Conservation (phyloP, 2,329 filamentous ascomycete genomes). For the Diaporthe australafricana region DNA sequence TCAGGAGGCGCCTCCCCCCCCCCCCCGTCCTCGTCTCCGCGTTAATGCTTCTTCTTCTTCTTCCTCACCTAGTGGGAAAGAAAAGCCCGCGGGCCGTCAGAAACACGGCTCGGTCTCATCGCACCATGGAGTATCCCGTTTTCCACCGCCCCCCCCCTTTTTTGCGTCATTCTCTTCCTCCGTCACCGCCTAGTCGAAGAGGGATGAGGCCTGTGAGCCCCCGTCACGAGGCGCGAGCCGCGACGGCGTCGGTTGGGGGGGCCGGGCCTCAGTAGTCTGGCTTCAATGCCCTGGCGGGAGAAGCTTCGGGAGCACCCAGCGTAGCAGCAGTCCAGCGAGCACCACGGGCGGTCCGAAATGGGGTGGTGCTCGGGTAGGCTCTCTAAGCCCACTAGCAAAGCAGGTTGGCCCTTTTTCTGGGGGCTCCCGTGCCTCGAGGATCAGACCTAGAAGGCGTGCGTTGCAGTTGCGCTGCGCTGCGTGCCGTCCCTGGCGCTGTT, state of each 20-base stretch:
- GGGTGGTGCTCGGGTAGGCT: neutral
- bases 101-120: slow-evolving; percentile 26
- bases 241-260: neutral
- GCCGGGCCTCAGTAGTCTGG: neutral
- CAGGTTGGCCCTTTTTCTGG: neutral
- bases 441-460: neutral
- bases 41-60: neutral
- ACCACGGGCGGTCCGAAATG: neutral
- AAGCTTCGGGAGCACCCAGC: slow-evolving; percentile 20
- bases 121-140: slow-evolving; percentile 2
- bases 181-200: slow-evolving; percentile 7
- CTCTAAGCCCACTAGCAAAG: neutral
- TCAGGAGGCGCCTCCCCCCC: neutral
- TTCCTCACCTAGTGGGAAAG: neutral
- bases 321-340: neutral
- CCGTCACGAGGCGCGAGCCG: slow-evolving; percentile 5
- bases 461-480: neutral
- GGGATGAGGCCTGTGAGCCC: slow-evolving; percentile 17
- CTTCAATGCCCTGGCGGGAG: neutral
- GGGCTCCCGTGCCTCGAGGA: neutral
- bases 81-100: slow-evolving; percentile 5
- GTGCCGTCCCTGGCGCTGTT: slow-evolving; percentile 24
- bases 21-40: neutral
- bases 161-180: neutral
- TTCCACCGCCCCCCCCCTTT: neutral